phyloP scores from a whole-genome alignment of 129 eudicot genomes.

The Deinandra increscens region DNA sequence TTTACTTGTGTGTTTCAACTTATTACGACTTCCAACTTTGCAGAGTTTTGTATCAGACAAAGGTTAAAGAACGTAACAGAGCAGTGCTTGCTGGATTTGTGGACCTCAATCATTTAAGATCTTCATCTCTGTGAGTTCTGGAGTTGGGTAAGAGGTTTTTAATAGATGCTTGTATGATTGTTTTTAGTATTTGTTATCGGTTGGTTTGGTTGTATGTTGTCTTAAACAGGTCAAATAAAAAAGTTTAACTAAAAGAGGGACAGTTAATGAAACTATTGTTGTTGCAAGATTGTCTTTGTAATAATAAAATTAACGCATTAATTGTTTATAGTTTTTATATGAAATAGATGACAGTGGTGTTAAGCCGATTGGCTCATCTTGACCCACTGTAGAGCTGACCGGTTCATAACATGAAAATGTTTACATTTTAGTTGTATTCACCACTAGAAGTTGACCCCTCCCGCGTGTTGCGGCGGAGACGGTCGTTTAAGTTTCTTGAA shows the following conservation, averaged over 20 bases:
- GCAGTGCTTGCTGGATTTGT: conserved; percentile 82
- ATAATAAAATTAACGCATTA: neutral
- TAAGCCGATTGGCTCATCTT: too few species aligned
- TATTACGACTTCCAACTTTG: conserved; percentile 20
- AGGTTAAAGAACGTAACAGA: conserved; percentile 81
- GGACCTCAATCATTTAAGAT: conserved; percentile 46
- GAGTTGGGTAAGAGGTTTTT: neutral
- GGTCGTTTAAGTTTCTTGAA: too few species aligned
- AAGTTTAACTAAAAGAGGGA: neutral
- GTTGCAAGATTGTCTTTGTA: neutral
- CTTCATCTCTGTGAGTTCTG: conserved; percentile 59
- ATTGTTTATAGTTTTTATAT: too few species aligned
- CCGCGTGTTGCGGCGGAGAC: too few species aligned
- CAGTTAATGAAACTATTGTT: neutral
- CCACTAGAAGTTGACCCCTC: too few species aligned
- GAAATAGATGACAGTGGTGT: too few species aligned
- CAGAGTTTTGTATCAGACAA: conserved; percentile 90
- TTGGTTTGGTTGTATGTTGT: neutral
- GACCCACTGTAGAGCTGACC: too few species aligned
- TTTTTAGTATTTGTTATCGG: neutral
- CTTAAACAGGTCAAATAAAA: neutral
- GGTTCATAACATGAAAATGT: too few species aligned
- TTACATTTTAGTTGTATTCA: too few species aligned
- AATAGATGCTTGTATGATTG: conserved; percentile 3
- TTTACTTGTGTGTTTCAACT: neutral